A percentile compares a stretch with the other conserved stretches of the same genome.
These are phyloP conservation scores for Nitzschia sp. DNA, from an alignment of 108 stramenopile species.

Conservation along the genomic window DNA sequence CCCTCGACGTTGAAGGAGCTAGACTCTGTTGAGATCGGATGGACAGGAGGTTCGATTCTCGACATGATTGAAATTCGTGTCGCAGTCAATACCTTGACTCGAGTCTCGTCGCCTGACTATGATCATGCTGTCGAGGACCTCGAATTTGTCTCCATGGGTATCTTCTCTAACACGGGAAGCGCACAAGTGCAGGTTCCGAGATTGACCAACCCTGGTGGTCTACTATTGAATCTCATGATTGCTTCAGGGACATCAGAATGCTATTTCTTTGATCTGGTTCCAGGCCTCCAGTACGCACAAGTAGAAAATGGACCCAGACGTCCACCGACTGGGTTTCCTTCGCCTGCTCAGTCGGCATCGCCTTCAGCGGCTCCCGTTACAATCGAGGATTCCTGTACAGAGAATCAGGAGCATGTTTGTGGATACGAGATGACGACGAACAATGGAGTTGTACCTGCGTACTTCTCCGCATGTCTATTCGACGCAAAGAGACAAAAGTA, in stretches of 20 bases:
- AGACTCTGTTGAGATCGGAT: background rate
- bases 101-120: background rate
- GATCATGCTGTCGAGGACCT: constrained; percentile 1
- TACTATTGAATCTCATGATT: constrained; percentile 10
- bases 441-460: background rate
- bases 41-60: background rate
- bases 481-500: background rate
- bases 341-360: background rate
- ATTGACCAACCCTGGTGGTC: background rate
- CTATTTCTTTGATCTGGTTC: background rate
- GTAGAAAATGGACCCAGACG: background rate
- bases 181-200: background rate
- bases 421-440: background rate
- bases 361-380: background rate
- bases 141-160: background rate
- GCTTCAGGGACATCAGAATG: background rate
- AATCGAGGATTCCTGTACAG: background rate
- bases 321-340: background rate
- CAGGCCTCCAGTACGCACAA: background rate
- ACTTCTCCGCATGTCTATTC: background rate
- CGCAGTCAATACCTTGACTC: constrained; percentile 4
- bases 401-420: background rate
- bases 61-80: background rate
- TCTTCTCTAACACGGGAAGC: constrained; percentile 6
- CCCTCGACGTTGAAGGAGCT: background rate